Conservation (phyloP, 768 basidiomycete genomes). For the Mycena metata region DNA sequence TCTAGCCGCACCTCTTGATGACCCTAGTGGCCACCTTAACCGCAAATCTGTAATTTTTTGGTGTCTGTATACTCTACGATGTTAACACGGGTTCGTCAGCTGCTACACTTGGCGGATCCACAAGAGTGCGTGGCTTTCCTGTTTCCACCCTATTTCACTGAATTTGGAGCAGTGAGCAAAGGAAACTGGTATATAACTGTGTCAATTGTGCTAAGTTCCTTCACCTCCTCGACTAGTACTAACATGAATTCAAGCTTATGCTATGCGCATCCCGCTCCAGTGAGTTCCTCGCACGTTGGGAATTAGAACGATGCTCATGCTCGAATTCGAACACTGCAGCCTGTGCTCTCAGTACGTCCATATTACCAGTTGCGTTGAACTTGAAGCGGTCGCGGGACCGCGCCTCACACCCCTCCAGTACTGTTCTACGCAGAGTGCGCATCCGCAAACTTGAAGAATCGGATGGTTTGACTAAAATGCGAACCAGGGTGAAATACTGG, state of each 20-base stretch:
- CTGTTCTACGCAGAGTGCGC: constrained; percentile 16
- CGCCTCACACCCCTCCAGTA: constrained; percentile 6
- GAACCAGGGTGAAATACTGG: constrained; percentile 11
- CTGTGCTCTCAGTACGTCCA: constrained; percentile 9
- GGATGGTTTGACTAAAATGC: not conserved
- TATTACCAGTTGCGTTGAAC: constrained; percentile 1
- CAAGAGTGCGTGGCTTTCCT: constrained; percentile 19
- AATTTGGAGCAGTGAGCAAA: constrained; percentile 19
- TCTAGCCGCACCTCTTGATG: constrained; percentile 15
- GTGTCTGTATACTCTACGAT: constrained; percentile 1
- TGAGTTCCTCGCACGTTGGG: not conserved
- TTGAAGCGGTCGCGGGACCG: constrained; percentile 3
- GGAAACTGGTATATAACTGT: constrained; percentile 19
- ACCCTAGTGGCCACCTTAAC: constrained; percentile 13
- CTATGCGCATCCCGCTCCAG: constrained; percentile 14
- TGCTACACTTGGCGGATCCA: constrained; percentile 25
- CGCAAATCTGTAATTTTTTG: constrained; percentile 17
- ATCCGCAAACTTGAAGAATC: constrained; percentile 5
- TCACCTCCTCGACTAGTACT: constrained; percentile 3
- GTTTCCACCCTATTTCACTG: not conserved
- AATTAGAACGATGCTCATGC: constrained; percentile 6
- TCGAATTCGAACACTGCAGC: constrained; percentile 2
- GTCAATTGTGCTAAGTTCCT: constrained; percentile 11
- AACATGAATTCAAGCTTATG: constrained; percentile 13
- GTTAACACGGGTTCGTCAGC: constrained; percentile 7